phyloP scores from a whole-genome alignment of 495 filamentous ascomycete species.

The Aspergillus sclerotiicarbonarius region DNA sequence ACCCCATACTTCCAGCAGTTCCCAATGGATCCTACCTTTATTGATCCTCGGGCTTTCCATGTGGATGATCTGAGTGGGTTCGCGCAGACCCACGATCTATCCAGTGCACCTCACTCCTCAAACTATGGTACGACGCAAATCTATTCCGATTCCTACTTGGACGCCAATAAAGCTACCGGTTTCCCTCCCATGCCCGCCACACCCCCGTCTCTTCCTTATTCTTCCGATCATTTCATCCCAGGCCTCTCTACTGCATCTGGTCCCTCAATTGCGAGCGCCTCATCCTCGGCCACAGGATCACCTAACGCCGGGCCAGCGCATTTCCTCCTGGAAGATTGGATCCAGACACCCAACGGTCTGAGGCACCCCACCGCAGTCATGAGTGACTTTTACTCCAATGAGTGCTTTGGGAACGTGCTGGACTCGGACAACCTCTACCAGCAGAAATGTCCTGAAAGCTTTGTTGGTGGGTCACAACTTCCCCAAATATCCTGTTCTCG shows the following conservation, averaged over 20 bases:
- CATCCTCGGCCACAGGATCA: slow-evolving; percentile 80
- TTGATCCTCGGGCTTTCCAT: slow-evolving; percentile 35
- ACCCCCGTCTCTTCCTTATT: slow-evolving; percentile 32
- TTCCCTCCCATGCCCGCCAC: slow-evolving; percentile 39
- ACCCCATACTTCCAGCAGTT: slow-evolving; percentile 34
- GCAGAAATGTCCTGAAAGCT: slow-evolving; percentile 60
- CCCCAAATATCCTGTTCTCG: slow-evolving; percentile 10
- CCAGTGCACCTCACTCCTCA: slow-evolving; percentile 25
- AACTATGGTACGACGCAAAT: slow-evolving; percentile 28
- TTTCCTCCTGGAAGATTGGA: slow-evolving; percentile 59
- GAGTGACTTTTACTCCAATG: slow-evolving; percentile 55
- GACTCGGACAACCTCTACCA: slow-evolving; percentile 46
- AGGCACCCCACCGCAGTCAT: slow-evolving; percentile 69
- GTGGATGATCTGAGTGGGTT: slow-evolving; percentile 29
- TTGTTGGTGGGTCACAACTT: slow-evolving; percentile 78
- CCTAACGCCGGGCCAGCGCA: slow-evolving; percentile 68
- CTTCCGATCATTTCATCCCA: slow-evolving; percentile 47
- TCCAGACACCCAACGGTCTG: slow-evolving; percentile 58
- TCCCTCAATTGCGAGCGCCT: slow-evolving; percentile 64
- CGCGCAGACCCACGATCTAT: slow-evolving; percentile 25
- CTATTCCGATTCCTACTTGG: slow-evolving; percentile 27
- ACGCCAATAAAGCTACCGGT: slow-evolving; percentile 29
- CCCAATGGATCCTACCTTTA: slow-evolving; percentile 35
- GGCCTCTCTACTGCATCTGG: slow-evolving; percentile 73
- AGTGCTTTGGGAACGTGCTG: slow-evolving; percentile 33